Percentiles rank a stretch among this genome's conserved stretches.
Conservation (phyloP, 1,139 yeast genomes). For the Debaryomyces sp. region DNA sequence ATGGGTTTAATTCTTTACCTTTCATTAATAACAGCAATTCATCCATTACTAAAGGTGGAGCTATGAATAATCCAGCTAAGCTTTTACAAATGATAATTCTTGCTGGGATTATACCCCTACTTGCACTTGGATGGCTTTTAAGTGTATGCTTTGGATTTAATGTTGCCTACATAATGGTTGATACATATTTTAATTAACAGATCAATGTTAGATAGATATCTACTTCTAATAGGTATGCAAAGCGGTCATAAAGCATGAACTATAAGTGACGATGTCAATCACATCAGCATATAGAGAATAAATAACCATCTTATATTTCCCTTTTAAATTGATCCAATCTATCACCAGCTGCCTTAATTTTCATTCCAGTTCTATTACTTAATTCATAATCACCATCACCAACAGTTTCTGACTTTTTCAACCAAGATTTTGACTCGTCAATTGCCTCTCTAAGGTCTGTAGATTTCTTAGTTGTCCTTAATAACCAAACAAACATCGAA, state of each 20-base stretch:
- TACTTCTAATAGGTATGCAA: not conserved
- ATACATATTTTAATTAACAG: constrained; percentile 53
- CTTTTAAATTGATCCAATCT: constrained; percentile 47
- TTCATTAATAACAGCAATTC: constrained; percentile 65
- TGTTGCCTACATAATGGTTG: constrained; percentile 69
- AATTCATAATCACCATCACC: constrained; percentile 88
- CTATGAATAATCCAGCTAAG: constrained; percentile 49
- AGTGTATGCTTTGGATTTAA: constrained; percentile 67
- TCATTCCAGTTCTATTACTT: constrained; percentile 88
- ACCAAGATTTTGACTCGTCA: constrained; percentile 65
- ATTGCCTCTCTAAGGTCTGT: constrained; percentile 25
- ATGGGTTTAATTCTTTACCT: constrained; percentile 89
- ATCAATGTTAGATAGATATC: not conserved
- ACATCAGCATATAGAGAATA: not conserved
- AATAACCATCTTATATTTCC: not conserved
- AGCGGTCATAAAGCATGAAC: not conserved
- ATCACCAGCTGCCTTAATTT: constrained; percentile 84
- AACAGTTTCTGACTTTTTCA: constrained; percentile 70
- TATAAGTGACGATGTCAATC: not conserved
- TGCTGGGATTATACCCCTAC: constrained; percentile 52
- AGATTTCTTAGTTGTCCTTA: constrained; percentile 49
- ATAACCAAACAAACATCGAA: constrained; percentile 80
- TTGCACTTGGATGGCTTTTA: constrained; percentile 59
- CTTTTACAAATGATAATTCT: constrained; percentile 41
- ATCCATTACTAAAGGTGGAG: constrained; percentile 27